These are phyloP conservation scores for Aspergillus sojae DNA, from an alignment of 2,329 filamentous ascomycete species.

Conservation along the genomic window DNA sequence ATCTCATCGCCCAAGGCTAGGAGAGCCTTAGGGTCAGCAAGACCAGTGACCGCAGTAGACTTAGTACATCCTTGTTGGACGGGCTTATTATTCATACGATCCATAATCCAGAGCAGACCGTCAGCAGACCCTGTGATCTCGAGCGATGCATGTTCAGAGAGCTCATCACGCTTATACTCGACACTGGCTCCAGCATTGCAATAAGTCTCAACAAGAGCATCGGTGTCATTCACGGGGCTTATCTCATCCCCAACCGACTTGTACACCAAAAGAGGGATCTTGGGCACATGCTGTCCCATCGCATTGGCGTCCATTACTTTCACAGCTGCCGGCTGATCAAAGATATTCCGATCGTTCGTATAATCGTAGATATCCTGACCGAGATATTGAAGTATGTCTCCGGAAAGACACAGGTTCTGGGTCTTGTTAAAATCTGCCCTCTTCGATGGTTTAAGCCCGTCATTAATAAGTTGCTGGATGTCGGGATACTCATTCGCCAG, in stretches of 20 bases:
- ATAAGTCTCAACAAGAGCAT: constrained; percentile 46
- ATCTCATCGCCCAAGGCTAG: constrained; percentile 11
- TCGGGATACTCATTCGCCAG: constrained; percentile 31
- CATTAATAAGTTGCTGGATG: constrained; percentile 18
- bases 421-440: constrained; percentile 25
- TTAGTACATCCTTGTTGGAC: constrained; percentile 16
- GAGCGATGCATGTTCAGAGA: constrained; percentile 47
- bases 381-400: constrained; percentile 21
- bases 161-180: constrained; percentile 48
- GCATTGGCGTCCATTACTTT: constrained; percentile 25
- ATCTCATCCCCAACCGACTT: constrained; percentile 54
- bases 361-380: constrained; percentile 27
- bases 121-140: constrained; percentile 34
- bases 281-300: constrained; percentile 46
- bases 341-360: constrained; percentile 21
- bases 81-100: constrained; percentile 22
- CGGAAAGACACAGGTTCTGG: constrained; percentile 23
- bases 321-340: constrained; percentile 14
- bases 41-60: constrained; percentile 18
- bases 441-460: constrained; percentile 21
- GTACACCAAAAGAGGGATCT: constrained; percentile 55
- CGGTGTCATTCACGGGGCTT: constrained; percentile 47
- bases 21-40: constrained; percentile 15
- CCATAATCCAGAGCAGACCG: constrained; percentile 35
- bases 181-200: constrained; percentile 47